Evolutionary conservation across 306 rosid species (phyloP).

Genomic region (Prunus mira): DNA sequence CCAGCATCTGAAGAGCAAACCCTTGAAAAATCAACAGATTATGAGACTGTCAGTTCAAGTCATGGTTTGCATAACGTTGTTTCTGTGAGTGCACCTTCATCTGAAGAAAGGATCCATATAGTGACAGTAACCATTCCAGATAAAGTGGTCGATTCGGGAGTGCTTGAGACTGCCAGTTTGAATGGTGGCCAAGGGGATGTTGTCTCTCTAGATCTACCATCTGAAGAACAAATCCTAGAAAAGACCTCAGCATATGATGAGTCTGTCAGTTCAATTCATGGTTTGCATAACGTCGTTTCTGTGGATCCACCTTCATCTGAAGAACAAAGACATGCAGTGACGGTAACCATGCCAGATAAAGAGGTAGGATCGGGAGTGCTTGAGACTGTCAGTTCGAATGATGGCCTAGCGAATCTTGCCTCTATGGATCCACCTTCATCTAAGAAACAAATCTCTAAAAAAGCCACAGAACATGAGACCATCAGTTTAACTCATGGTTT

Average conservation of each 20-base stretch:
- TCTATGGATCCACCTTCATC: constrained; percentile 19
- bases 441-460: constrained; percentile 27
- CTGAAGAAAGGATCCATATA: constrained; percentile 26
- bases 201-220: constrained; percentile 24
- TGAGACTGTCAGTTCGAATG: constrained; percentile 13
- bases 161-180: constrained; percentile 24
- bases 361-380: constrained; percentile 20
- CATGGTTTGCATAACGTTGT: background rate
- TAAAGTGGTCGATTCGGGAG: constrained; percentile 22
- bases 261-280: constrained; percentile 18
- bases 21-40: background rate
- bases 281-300: constrained; percentile 10
- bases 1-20: constrained; percentile 28
- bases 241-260: constrained; percentile 17
- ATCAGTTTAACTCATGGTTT: constrained; percentile 11
- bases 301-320: background rate
- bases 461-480: constrained; percentile 3
- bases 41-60: background rate
- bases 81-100: constrained; percentile 15
- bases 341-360: constrained; percentile 18
- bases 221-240: constrained; percentile 19
- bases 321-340: background rate
- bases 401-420: constrained; percentile 12
- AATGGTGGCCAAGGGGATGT: constrained; percentile 10
- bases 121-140: constrained; percentile 3